Evolutionary conservation across 2,329 filamentous ascomycete species (phyloP), one percentile per base, ranked within the genome.

Genomic region (Penicillium sp.): DNA sequence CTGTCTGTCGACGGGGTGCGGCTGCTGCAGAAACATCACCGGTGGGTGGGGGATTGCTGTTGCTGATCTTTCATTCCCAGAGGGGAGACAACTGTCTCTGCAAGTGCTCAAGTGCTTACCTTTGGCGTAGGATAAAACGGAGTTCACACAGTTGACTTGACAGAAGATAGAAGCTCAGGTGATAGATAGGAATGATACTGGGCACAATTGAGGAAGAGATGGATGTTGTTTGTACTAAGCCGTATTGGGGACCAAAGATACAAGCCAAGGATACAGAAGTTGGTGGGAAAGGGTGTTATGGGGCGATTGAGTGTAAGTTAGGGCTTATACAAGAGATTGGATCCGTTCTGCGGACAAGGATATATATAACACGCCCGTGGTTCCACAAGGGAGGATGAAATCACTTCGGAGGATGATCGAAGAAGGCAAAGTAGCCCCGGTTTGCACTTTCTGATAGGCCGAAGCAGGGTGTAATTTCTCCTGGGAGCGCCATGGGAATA

Each of bases 351-450:
- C 39, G 40, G 46, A 48, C 16, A 36, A 44, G 48, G 44, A 29
- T 50, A 57, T 58, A 58, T 62, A 60, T 56, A 58, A 47, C 10
- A 54, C 38, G 24, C 8, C 5, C 8, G 6, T 14, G 40, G 11
- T 27, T 53, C 50, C 45, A 49, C 50, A 40, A 27, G 8, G 24
- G 18, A 53, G 16, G 29, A 61, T 56, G 61, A 59, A 58, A 62
- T 57, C 58, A 58, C 32, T 45, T 49, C 34, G 24, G 52, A 29
- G 31, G 53, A n/a, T 22, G 41, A 53, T 61, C 41, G n/a, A 47
- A 46, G 40, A 57, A 46, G 57, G 52, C 50, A 60, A 61, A 60
- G 43, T 41, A 36, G 45, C 49, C 14, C 24, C 21, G n/a, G 11
- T 13, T 34, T 16, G 10, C 7, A n/a, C 11, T 7, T 22, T 43